Evolutionary conservation across 2,329 filamentous ascomycete species (phyloP).

Genomic region (Fusarium tupiense): DNA sequence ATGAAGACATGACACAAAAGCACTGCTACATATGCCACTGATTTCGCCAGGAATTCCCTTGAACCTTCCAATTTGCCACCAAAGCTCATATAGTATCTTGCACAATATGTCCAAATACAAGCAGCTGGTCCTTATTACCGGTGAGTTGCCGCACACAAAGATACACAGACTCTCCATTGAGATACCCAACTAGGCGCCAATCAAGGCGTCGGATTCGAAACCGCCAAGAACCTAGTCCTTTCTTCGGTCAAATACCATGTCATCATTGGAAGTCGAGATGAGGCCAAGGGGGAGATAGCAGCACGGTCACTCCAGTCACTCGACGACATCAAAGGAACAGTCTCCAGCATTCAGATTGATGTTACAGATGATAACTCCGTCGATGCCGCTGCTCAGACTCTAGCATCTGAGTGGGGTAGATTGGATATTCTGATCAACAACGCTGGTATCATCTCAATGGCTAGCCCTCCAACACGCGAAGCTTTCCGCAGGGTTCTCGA

Average conservation of each 20-base stretch:
- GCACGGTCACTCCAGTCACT: not conserved
- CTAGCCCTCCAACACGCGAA: not conserved
- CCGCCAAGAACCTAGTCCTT: conserved; percentile 7
- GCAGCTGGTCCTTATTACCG: conserved; percentile 10
- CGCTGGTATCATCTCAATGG: not conserved
- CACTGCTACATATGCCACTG: not conserved
- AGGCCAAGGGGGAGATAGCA: conserved; percentile 6
- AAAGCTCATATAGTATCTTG: too few species aligned
- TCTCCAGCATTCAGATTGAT: not conserved
- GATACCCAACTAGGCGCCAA: conserved; percentile 9
- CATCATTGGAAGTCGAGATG: conserved; percentile 10
- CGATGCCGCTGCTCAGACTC: not conserved
- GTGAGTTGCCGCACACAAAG: not conserved
- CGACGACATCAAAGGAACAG: conserved; percentile 7
- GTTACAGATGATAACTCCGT: conserved; percentile 6
- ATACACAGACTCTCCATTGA: not conserved
- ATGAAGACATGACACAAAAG: not conserved
- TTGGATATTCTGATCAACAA: conserved; percentile 15
- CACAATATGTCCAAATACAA: conserved; percentile 6
- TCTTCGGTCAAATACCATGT: conserved; percentile 18
- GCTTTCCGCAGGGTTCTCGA: not conserved
- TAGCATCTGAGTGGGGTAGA: conserved; percentile 8
- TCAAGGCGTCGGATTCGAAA: conserved; percentile 19
- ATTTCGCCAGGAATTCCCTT: too few species aligned
- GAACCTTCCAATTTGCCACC: too few species aligned